phyloP scores from a whole-genome alignment of 2,329 filamentous ascomycete species.

The Fusarium sororula region DNA sequence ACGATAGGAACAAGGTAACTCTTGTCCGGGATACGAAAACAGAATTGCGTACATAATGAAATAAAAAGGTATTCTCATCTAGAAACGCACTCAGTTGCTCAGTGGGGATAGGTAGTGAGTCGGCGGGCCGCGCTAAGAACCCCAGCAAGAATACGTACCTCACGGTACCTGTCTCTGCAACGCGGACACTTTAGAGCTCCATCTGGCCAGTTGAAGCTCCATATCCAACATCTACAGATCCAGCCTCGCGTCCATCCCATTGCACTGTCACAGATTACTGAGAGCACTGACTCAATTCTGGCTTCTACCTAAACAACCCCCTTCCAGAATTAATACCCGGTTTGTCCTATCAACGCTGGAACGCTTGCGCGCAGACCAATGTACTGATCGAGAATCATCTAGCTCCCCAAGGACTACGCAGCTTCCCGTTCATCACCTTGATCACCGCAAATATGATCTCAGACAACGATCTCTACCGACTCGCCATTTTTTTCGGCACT shows the following conservation, averaged over 20 bases:
- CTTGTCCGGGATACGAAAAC: not conserved
- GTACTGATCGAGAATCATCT: constrained; percentile 13
- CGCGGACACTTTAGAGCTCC: constrained; percentile 34
- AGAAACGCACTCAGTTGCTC: not conserved
- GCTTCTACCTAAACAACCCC: not conserved
- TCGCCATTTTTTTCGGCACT: constrained; percentile 92
- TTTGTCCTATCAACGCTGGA: not conserved
- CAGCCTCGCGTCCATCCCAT: not conserved
- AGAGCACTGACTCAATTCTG: not conserved
- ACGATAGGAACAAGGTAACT: not conserved
- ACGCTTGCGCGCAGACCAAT: not conserved
- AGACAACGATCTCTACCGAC: constrained; percentile 87
- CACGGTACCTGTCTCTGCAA: not conserved
- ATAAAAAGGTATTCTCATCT: not conserved
- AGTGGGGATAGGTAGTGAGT: constrained; percentile 8
- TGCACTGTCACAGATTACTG: not conserved
- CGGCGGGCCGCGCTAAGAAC: constrained; percentile 13
- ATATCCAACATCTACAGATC: constrained; percentile 27
- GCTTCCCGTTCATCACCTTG: constrained; percentile 2
- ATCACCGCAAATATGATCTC: constrained; percentile 80
- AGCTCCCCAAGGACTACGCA: constrained; percentile 10
- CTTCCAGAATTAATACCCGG: not conserved
- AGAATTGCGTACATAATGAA: not conserved
- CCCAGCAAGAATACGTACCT: constrained; percentile 34
- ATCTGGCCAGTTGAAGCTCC: constrained; percentile 43